A percentile compares a stretch with the other conserved stretches of the same genome.
Conservation (phyloP, 2,329 filamentous ascomycete species). For the Annulohypoxylon truncatum region DNA sequence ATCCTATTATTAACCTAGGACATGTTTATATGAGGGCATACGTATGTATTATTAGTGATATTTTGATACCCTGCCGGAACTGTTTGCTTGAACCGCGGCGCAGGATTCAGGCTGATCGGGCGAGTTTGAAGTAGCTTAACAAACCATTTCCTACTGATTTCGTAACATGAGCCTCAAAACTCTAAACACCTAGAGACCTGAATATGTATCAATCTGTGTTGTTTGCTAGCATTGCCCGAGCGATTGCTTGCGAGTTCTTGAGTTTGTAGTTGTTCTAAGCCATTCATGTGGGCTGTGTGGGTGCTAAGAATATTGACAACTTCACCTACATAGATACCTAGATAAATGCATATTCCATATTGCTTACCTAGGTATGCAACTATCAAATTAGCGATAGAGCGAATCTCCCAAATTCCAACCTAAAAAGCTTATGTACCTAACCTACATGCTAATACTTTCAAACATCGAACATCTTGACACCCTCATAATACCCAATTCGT, state of each 20-base stretch:
- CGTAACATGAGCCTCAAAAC: background rate
- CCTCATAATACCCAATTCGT: background rate
- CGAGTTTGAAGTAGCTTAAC: background rate
- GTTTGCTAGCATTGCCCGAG: background rate
- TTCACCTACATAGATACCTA: background rate
- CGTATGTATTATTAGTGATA: background rate
- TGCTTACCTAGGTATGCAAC: background rate
- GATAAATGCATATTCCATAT: background rate
- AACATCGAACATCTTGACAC: background rate
- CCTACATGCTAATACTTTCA: too few relatives aligned
- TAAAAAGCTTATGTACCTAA: too few relatives aligned
- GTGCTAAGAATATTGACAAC: background rate
- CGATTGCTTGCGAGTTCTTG: background rate
- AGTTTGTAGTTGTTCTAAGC: background rate
- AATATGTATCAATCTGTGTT: background rate
- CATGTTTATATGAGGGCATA: background rate
- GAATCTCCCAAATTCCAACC: background rate
- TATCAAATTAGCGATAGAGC: background rate
- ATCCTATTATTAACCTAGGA: background rate
- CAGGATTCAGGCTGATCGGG: background rate
- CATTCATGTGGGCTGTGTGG: too few relatives aligned
- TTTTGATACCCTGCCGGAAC: slow-evolving; percentile 4
- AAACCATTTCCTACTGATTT: background rate
- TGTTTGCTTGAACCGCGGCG: background rate
- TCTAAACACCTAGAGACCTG: background rate